Evolutionary conservation across 768 basidiomycete species (phyloP).

Genomic region (Goffeauzyma gilvescens): DNA sequence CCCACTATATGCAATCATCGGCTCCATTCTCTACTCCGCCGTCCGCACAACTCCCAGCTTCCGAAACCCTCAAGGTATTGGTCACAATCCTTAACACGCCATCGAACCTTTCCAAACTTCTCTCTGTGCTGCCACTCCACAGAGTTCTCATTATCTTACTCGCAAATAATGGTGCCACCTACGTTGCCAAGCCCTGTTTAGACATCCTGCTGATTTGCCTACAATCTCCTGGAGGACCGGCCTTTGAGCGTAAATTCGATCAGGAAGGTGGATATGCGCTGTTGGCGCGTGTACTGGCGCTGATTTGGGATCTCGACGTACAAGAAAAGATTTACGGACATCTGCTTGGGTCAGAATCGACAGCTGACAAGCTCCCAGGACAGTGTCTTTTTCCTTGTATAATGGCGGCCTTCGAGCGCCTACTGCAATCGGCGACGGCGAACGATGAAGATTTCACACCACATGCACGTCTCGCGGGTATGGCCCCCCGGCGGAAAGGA

Average conservation of each 20-base stretch:
- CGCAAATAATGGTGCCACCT: conserved; percentile 38
- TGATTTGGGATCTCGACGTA: conserved; percentile 48
- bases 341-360: conserved; percentile 37
- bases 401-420: conserved; percentile 46
- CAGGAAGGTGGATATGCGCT: conserved; percentile 65
- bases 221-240: conserved; percentile 43
- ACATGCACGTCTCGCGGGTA: not conserved
- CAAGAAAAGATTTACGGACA: conserved; percentile 52
- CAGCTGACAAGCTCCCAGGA: conserved; percentile 10
- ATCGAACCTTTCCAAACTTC: conserved; percentile 48
- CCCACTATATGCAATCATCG: too few relatives aligned
- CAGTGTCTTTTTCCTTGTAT: conserved; percentile 45
- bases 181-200: conserved; percentile 29
- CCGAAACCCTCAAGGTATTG: conserved; percentile 44
- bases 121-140: conserved; percentile 52
- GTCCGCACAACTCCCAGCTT: conserved; percentile 18
- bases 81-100: conserved; percentile 44
- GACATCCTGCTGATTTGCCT: conserved; percentile 19
- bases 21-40: too few relatives aligned
- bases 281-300: conserved; percentile 48
- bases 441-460: too few relatives aligned
- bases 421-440: conserved; percentile 32
- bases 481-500: too few relatives aligned
- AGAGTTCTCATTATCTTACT: conserved; percentile 63
- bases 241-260: conserved; percentile 67